Evolutionary conservation across 768 basidiomycete species (phyloP), one percentile per base, ranked within the genome.

Genomic region (Saitozyma podzolica): DNA sequence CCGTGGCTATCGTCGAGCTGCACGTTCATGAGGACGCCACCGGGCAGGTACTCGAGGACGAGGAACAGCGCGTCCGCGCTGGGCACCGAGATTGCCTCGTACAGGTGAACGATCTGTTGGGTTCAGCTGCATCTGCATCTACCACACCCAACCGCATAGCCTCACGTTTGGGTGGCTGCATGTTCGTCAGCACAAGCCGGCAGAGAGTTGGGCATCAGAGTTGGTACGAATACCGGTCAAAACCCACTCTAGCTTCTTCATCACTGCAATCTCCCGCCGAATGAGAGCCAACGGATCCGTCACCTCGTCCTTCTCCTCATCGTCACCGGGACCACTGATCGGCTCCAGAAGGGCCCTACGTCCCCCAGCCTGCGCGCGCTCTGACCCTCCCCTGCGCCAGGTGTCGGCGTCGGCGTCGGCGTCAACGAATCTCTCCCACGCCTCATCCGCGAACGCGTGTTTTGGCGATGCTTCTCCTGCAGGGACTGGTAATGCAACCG

Each of bases 191-290:
- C 62, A 48, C 7, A 20, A 29, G 29, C 41, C 11, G 45, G 45
- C 41, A 49, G 54, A 49, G 54, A 11, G 58, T 39, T 9, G 53
- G 37, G 16, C 39, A 1, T 45, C 20, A 10, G 37, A 37, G n/a
- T 42, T 41, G 40, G 9, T 17, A 55, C 9, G 16, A 6, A 54
- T 16, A 39, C 8, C 5, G 29, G 40, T 11, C 19, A 50, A 43
- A 11, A 75, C 77, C 66, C 53, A 78, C 77, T 80, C 78, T 8
- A 80, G 65, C 68, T 80, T 80, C 66, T 79, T 80, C 80, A 80
- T 80, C 39, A 80, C 64, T 0, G 80, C 80, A 48, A 80, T 70
- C 66, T 80, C 78, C 43, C 77, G 60, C 59, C 77, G 59, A 3
- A 80, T 77, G 59, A 80, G 55, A 11, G 60, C 68, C 14, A 80